Conservation (phyloP, 345 rosid genomes). For the Turritis glabra region DNA sequence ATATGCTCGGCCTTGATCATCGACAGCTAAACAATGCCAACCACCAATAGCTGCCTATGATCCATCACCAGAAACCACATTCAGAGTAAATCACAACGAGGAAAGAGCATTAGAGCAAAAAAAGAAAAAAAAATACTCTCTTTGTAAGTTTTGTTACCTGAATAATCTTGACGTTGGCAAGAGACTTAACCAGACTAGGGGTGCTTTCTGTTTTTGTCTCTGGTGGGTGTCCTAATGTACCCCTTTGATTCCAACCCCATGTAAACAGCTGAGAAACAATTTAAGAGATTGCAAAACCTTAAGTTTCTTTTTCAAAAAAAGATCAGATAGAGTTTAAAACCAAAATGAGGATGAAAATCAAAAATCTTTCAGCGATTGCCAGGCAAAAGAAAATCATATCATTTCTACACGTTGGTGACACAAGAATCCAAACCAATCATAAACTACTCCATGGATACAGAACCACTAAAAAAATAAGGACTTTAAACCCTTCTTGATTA, state of each 20-base stretch:
- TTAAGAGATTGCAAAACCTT: slow-evolving; percentile 4
- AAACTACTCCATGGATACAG: neutral
- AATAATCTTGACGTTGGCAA: slow-evolving; percentile 70
- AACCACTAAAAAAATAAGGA: neutral
- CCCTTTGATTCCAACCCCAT: slow-evolving; percentile 99
- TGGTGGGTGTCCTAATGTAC: slow-evolving; percentile 93
- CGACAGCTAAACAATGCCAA: slow-evolving; percentile 99
- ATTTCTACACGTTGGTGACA: neutral
- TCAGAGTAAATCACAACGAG: neutral
- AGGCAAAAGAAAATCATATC: neutral
- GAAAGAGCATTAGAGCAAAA: neutral
- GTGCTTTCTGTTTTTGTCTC: slow-evolving; percentile 84
- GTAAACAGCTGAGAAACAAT: slow-evolving; percentile 72
- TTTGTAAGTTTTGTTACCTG: slow-evolving; percentile 53
- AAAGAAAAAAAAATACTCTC: neutral
- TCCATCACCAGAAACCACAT: slow-evolving; percentile 19
- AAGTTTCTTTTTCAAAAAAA: neutral
- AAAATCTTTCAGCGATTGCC: neutral
- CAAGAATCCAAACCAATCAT: slow-evolving; percentile 9
- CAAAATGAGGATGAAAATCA: neutral
- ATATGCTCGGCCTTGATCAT: slow-evolving; percentile 94
- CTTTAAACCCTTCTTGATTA: slow-evolving; percentile 19
- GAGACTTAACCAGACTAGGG: slow-evolving; percentile 82
- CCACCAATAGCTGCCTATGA: slow-evolving; percentile 97
- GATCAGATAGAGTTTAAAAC: neutral